Evolutionary conservation across 2,329 filamentous ascomycete genomes (phyloP), one percentile per base, ranked within the genome.

Genomic region (Hirsutella rhossiliensis): DNA sequence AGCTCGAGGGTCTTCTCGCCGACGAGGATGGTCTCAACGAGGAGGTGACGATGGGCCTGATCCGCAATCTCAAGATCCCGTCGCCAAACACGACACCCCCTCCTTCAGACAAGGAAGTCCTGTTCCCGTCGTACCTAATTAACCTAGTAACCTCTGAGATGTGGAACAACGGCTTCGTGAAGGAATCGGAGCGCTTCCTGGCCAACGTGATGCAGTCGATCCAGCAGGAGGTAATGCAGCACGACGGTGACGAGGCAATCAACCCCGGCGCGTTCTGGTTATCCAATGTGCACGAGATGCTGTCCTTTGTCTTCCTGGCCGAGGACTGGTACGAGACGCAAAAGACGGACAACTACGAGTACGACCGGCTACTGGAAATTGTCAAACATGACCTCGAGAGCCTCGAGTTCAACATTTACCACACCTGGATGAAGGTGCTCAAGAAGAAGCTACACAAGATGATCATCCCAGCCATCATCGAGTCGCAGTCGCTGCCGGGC

Each of bases 131-230:
- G 11, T 98, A 97, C 64, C 81, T 98, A 55, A 98, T 98, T 72
- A 98, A 98, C 65, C 75, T 98, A 48, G 92, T 98, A 50, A 98
- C 92, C 12, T 97, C 89, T 15, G 92, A 98, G 70, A 98, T 98
- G 92, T 98, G 92, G 92, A 98, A 98, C 72, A 98, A 98, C 57
- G 92, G 92, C 40, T 98, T 96, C 60, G 92, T 98, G 56, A 98
- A 98, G 72, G 92, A 98, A 67, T 97, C 92, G 4, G 92, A 98
- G 67, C 85, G 90, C 44, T 98, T 98, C 77, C 75, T 98, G 50
- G 92, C 92, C 59, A 98, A 97, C 57, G 92, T 98, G 51, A 98
- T 98, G 92, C 92, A 97, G 67, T 95, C 89, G 8, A 97, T 98
- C 58, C 92, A 98, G 63, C 89, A 97, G 63, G 92, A 98, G 63